Percentiles rank a stretch among this genome's conserved stretches.
Conservation (phyloP, 106 monocot species). For the Allium fistulosum region DNA sequence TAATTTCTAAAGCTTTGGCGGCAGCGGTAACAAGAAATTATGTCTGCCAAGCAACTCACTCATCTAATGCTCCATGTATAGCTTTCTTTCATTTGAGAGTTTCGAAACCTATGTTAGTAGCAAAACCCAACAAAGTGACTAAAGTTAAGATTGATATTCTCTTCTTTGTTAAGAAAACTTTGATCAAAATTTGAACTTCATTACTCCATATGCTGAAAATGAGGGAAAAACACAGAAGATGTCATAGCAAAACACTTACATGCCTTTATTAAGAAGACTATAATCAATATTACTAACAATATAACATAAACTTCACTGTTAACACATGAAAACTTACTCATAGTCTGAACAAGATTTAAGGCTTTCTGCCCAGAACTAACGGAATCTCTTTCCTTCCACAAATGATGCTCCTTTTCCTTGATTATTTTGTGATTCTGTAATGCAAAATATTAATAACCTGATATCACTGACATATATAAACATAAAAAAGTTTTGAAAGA, state of each 20-base stretch:
- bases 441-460: neutral
- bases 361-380: slow-evolving; percentile 80
- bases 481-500: neutral
- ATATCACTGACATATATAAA: neutral
- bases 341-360: slow-evolving; percentile 65
- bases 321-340: slow-evolving; percentile 18
- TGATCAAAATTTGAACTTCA: neutral
- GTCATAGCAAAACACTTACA: too few species aligned
- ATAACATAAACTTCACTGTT: too few species aligned
- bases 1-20: slow-evolving; percentile 78
- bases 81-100: slow-evolving; percentile 77
- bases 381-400: slow-evolving; percentile 84
- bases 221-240: neutral
- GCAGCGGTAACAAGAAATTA: slow-evolving; percentile 86
- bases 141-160: too few species aligned
- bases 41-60: slow-evolving; percentile 79
- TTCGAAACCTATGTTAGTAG: slow-evolving; percentile 44
- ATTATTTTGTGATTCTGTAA: slow-evolving; percentile 17
- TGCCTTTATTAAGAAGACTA: neutral
- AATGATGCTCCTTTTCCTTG: slow-evolving; percentile 66
- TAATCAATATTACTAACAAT: neutral
- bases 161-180: neutral
- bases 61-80: slow-evolving; percentile 63
- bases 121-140: neutral
- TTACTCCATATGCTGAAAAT: neutral